A percentile compares a stretch with the other conserved stretches of the same genome.
These are phyloP conservation scores for Spatholobus suberectus DNA, from an alignment of 306 rosid species.

Conservation along the genomic window DNA sequence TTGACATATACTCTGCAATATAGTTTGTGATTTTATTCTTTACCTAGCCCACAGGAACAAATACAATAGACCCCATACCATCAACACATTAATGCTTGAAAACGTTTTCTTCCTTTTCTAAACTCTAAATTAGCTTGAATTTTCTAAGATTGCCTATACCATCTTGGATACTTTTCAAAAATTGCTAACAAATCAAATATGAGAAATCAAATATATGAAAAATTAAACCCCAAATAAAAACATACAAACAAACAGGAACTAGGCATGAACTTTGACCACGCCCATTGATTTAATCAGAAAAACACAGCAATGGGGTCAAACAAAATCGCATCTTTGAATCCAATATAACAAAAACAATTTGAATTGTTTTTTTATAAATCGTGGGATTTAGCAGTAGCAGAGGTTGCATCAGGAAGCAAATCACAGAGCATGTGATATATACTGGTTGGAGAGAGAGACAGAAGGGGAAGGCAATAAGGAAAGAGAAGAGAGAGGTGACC, in stretches of 20 bases:
- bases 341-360: background rate
- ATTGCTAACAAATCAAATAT: constrained; percentile 15
- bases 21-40: background rate
- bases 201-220: background rate
- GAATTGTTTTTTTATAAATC: background rate
- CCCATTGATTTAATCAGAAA: background rate
- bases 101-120: constrained; percentile 6
- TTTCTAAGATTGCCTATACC: background rate
- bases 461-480: background rate
- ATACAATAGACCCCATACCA: constrained; percentile 14
- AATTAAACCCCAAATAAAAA: background rate
- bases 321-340: constrained; percentile 40
- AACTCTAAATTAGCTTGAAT: background rate
- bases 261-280: background rate
- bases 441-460: too few relatives aligned
- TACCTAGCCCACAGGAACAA: background rate
- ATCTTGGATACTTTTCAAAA: background rate
- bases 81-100: constrained; percentile 1
- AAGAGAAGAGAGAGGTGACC: constrained; percentile 3
- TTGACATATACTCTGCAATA: background rate
- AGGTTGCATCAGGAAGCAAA: constrained; percentile 1
- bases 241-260: background rate
- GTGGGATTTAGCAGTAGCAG: background rate
- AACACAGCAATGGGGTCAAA: background rate
- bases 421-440: background rate